A percentile compares a stretch with the other conserved stretches of the same genome.
Evolutionary conservation across 2,329 filamentous ascomycete species (phyloP).

Genomic region (Pseudogymnoascus sp.): DNA sequence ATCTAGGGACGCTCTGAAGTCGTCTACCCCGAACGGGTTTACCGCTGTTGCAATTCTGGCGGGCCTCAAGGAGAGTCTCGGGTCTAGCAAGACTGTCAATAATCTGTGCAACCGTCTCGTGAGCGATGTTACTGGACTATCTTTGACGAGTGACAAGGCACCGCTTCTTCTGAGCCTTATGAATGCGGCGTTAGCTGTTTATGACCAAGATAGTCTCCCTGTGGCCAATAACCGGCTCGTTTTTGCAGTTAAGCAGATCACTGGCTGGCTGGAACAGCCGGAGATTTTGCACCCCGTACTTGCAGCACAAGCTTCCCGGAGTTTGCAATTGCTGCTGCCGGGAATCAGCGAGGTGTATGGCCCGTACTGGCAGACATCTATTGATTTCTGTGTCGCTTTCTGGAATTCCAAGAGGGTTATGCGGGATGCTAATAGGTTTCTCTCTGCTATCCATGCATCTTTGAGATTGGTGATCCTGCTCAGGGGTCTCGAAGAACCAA

Average conservation of each 20-base stretch:
- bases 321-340: slow-evolving; percentile 56
- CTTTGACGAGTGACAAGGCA: slow-evolving; percentile 35
- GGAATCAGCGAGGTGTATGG: slow-evolving; percentile 77
- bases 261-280: slow-evolving; percentile 56
- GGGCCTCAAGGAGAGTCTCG: slow-evolving; percentile 43
- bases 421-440: slow-evolving; percentile 36
- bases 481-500: slow-evolving; percentile 58
- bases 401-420: slow-evolving; percentile 42
- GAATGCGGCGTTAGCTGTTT: slow-evolving; percentile 43
- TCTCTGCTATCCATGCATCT: slow-evolving; percentile 62
- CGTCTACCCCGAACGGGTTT: slow-evolving; percentile 38
- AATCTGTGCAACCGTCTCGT: slow-evolving; percentile 52
- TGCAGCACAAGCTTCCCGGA: slow-evolving; percentile 45
- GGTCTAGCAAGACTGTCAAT: slow-evolving; percentile 39
- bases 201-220: slow-evolving; percentile 43
- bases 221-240: slow-evolving; percentile 46
- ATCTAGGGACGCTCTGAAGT: slow-evolving; percentile 39
- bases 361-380: slow-evolving; percentile 66
- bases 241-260: slow-evolving; percentile 73
- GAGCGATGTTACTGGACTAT: slow-evolving; percentile 49
- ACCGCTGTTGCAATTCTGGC: slow-evolving; percentile 41
- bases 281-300: slow-evolving; percentile 37
- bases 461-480: slow-evolving; percentile 61
- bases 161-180: slow-evolving; percentile 44
- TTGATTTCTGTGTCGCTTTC: slow-evolving; percentile 49